Evolutionary conservation across 805 yeast genomes (phyloP), one percentile per base, ranked within the genome.

Genomic region (Wickerhamomyces alni): DNA sequence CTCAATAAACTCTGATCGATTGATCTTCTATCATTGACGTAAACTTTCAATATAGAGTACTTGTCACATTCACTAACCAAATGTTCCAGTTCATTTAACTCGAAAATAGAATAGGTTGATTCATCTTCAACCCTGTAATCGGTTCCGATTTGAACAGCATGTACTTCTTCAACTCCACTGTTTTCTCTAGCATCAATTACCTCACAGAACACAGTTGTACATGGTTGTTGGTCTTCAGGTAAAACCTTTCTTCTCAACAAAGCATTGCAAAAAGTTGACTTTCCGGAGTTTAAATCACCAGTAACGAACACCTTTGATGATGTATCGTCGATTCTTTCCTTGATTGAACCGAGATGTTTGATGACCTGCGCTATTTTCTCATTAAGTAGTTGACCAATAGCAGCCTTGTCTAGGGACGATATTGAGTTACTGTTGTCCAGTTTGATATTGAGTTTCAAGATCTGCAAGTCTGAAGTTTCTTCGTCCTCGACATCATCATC

Each of bases 181-280:
- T 91, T 91, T 33, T 80, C 85, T 17, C 77, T 66, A 10, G 88
- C 87, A 59, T 93, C 96, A 22, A 86, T 67, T 8, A 94, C 91
- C 62, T 94, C 99, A 58, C 96, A 89, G 54, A 94, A 94, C 0
- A 93, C 96, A 45, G 86, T 81, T 0, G 99, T 93, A 54, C 97
- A 88, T 2, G 99, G 99, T 57, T 93, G 95, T 55, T 93, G 99
- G 61, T 93, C 99, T 54, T 85, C 95, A 0, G 99, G 99, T 35
- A 93, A 63, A 3, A 93, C 62, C 36, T 77, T 75, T 37, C 93
- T 72, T 48, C 89, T 70, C 43, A 93, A 64, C 30, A 93, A 66
- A 1, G 96, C 91, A 57, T 93, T 93, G 62, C 99, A 93, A 52
- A 93, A 87, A 2, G 96, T 85, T 1, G 97, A 87, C 56, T 93